Percentiles rank a stretch among this genome's conserved stretches.
phyloP scores from a whole-genome alignment of 768 basidiomycete genomes.

The Leccinum boreale region DNA sequence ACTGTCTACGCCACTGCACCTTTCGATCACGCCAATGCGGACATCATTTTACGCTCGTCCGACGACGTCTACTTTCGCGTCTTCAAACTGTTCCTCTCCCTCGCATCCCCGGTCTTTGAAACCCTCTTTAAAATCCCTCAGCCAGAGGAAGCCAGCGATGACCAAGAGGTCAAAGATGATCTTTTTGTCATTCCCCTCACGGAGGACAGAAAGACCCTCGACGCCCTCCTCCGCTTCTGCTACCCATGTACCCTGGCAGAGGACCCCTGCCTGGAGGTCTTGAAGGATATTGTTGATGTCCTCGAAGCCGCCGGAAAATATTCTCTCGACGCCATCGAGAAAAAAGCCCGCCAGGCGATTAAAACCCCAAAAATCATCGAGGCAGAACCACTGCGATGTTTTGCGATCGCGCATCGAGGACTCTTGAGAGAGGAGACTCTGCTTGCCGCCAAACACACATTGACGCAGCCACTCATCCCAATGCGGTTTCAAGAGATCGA shows the following conservation, averaged over 20 bases:
- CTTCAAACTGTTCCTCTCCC: constrained; percentile 30
- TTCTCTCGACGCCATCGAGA: constrained; percentile 18
- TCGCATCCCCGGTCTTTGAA: constrained; percentile 33
- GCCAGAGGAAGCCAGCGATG: constrained; percentile 5
- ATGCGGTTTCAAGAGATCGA: constrained; percentile 25
- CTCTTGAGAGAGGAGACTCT: constrained; percentile 20
- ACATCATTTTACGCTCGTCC: constrained; percentile 24
- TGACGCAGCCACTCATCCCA: constrained; percentile 24
- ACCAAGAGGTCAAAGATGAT: constrained; percentile 13
- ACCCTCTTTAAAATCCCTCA: constrained; percentile 32
- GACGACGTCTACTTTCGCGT: constrained; percentile 29
- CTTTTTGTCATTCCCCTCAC: constrained; percentile 14
- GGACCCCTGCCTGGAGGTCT: constrained; percentile 9
- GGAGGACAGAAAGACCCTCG: constrained; percentile 21
- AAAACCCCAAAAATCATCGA: constrained; percentile 17
- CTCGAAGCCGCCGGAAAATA: constrained; percentile 21
- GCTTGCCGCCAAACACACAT: constrained; percentile 29
- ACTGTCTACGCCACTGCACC: constrained; percentile 7
- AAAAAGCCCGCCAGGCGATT: constrained; percentile 20
- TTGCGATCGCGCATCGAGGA: constrained; percentile 29
- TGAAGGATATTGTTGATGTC: constrained; percentile 10
- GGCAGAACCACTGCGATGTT: constrained; percentile 26
- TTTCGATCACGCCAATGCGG: constrained; percentile 19
- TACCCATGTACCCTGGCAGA: constrained; percentile 21
- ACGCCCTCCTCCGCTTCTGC: constrained; percentile 22